phyloP scores from a whole-genome alignment of 345 rosid species.

The Passiflora organensis region DNA sequence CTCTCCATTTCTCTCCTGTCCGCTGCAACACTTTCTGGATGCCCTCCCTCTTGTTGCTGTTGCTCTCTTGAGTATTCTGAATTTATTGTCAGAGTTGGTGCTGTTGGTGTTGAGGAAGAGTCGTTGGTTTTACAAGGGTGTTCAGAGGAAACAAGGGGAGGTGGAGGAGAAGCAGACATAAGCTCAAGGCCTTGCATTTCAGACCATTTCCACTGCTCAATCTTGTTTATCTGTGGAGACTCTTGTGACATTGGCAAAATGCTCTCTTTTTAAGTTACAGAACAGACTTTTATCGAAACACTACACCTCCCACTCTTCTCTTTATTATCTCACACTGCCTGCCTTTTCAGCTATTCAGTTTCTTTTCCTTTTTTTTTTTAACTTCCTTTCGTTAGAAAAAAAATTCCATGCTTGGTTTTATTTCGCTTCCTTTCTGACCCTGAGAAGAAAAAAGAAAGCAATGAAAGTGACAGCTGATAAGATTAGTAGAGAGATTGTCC shows the following conservation, averaged over 20 bases:
- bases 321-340: conserved; percentile 35
- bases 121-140: conserved; percentile 23
- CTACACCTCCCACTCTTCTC: conserved; percentile 21
- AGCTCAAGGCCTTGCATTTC: conserved; percentile 99
- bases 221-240: conserved; percentile 56
- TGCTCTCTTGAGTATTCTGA: conserved; percentile 11
- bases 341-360: conserved; percentile 26
- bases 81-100: conserved; percentile 16
- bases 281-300: conserved; percentile 18
- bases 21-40: conserved; percentile 6
- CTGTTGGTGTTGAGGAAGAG: conserved; percentile 15
- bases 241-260: conserved; percentile 77
- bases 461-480: conserved; percentile 7
- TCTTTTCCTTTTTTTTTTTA: not conserved
- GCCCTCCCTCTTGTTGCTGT: conserved; percentile 1
- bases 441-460: conserved; percentile 26
- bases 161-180: conserved; percentile 29
- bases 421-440: conserved; percentile 31
- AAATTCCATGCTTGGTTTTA: no score
- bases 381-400: not conserved
- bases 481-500: conserved; percentile 21
- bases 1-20: conserved; percentile 51
- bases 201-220: conserved; percentile 93
- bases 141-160: conserved; percentile 7
- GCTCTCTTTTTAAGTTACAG: conserved; percentile 6